Evolutionary conservation across 2,329 filamentous ascomycete species (phyloP), one percentile per base, ranked within the genome.

Genomic region (Alternaria longipes): DNA sequence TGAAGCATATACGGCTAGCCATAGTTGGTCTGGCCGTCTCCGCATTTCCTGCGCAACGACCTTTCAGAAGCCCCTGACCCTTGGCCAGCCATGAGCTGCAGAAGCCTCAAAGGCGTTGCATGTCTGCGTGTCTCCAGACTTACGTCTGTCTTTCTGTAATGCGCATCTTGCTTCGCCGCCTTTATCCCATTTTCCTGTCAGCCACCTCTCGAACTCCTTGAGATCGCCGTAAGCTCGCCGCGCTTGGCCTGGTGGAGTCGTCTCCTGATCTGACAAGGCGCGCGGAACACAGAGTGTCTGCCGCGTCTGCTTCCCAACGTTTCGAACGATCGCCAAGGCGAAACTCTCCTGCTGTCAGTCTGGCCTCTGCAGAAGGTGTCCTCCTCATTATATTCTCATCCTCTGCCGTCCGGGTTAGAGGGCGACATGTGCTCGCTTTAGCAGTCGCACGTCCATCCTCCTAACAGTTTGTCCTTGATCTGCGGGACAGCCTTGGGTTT

Each of bases 21-120:
- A 71, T 56, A 73, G 68, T 76, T 66, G 73, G 75, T 63, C 68
- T 78, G 73, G 75, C 69, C 71, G 72, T 79, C 76, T 78, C 76
- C 76, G 76, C 76, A 78, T 79, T 79, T 66, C 63, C 74, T 74
- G 73, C 75, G 72, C 74, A 74, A 75, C 73, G 74, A 73, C 75
- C 74, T 73, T 73, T 70, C 59, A 73, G 67, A 57, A 76, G 73
- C 76, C 76, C 76, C 75, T 78, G 74, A 78, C 71, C 75, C 74
- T 76, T 75, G 74, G 72, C 69, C 64, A 70, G 70, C 73, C 71
- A 72, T 68, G 69, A 74, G 71, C 65, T 75, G 74, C 74, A 76
- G 73, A 78, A 77, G 74, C 76, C 75, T 78, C 76, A 79, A 78
- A 79, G 75, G 75, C 74, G 75, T 78, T 76, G 72, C 61, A 68